Evolutionary conservation across 495 filamentous ascomycete species (phyloP).

Genomic region (Cladorrhinum samala): DNA sequence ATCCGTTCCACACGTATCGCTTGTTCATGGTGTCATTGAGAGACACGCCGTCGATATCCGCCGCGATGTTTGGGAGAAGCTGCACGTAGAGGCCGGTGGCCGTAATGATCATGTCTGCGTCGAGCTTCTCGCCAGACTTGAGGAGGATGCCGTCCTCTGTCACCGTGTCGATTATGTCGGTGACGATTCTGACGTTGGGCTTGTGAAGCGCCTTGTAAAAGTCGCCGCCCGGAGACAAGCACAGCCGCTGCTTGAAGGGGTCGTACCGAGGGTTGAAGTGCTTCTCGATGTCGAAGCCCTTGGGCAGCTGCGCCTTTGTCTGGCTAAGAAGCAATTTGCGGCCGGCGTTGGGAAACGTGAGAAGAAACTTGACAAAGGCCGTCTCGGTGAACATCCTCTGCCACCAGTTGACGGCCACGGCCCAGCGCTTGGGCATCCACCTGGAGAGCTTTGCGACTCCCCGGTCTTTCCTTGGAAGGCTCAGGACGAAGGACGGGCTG

Average conservation of each 20-base stretch:
- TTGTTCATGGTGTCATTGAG: conserved; percentile 47
- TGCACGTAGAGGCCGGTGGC: conserved; percentile 63
- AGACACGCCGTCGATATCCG: conserved; percentile 51
- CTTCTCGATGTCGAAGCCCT: conserved; percentile 49
- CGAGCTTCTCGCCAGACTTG: conserved; percentile 48
- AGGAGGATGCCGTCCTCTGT: conserved; percentile 53
- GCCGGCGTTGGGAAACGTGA: conserved; percentile 46
- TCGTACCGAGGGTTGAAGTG: conserved; percentile 69
- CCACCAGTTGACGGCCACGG: conserved; percentile 31
- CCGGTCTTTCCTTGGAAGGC: conserved; percentile 38
- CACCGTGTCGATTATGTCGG: conserved; percentile 61
- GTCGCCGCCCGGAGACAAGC: conserved; percentile 64
- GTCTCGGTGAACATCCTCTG: conserved; percentile 24
- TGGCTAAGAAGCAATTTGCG: conserved; percentile 38
- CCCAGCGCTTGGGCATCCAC: conserved; percentile 38
- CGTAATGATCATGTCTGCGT: conserved; percentile 67
- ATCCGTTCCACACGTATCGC: conserved; percentile 48
- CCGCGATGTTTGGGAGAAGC: conserved; percentile 43
- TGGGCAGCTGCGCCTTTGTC: conserved; percentile 47
- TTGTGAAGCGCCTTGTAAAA: conserved; percentile 58
- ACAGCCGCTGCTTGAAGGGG: conserved; percentile 70
- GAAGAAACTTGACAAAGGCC: conserved; percentile 21
- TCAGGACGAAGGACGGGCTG: conserved; percentile 52
- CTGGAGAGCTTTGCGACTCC: conserved; percentile 20
- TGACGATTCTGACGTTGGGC: conserved; percentile 57